phyloP scores from a whole-genome alignment of 495 filamentous ascomycete species.

The Neurospora sp. region DNA sequence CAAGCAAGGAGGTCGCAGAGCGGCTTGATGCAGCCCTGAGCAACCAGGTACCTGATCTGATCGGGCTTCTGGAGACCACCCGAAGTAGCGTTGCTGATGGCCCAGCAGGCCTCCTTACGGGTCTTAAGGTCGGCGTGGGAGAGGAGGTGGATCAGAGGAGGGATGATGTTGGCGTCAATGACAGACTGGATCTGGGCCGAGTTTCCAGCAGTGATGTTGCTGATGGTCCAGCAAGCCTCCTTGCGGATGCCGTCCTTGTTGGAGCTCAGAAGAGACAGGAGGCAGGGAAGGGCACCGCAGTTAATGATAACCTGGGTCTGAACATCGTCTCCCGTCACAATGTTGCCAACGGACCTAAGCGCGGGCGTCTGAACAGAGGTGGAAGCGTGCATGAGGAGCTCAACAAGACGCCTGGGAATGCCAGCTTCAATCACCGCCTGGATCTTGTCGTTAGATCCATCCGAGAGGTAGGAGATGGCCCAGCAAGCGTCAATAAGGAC shows the following conservation, averaged over 20 bases:
- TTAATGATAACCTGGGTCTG: conserved; percentile 99
- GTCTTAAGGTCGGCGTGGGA: conserved; percentile 99
- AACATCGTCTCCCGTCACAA: conserved; percentile 97
- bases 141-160: conserved; percentile 88
- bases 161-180: conserved; percentile 93
- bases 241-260: conserved; percentile 98
- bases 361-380: conserved; percentile 98
- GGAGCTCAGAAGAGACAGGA: conserved; percentile 86
- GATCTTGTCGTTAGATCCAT: conserved; percentile 98
- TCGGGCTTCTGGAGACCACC: conserved; percentile 98
- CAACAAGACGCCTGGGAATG: conserved; percentile 92
- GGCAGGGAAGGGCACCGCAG: conserved; percentile 83
- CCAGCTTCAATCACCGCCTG: conserved; percentile 98
- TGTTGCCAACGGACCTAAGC: conserved; percentile 95
- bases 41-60: conserved; percentile 91
- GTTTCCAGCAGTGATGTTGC: conserved; percentile 97
- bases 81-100: conserved; percentile 97
- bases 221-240: conserved; percentile 99
- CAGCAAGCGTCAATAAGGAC: conserved; percentile 99
- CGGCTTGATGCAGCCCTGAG: conserved; percentile 91
- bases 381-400: conserved; percentile 97
- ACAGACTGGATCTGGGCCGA: conserved; percentile 96
- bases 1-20: conserved; percentile 93
- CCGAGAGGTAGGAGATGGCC: conserved; percentile 99
- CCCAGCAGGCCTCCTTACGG: conserved; percentile 99